A percentile compares a stretch with the other conserved stretches of the same genome.
These are phyloP conservation scores for Globisporangium yorkense DNA, from an alignment of 352 stramenopile species.

Conservation along the genomic window DNA sequence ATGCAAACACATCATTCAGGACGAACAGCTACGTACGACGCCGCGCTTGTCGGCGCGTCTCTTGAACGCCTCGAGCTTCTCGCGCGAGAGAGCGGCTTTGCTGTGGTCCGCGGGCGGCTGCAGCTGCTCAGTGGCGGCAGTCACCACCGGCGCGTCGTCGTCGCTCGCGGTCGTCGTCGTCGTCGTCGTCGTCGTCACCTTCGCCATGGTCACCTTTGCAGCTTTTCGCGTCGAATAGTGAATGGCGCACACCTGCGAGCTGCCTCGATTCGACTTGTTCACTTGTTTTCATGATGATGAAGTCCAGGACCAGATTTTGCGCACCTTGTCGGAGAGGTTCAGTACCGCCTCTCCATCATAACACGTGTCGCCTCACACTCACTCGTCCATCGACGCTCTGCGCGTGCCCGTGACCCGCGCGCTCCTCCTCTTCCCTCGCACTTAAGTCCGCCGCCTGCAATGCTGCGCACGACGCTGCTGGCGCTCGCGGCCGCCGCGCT, in stretches of 20 bases:
- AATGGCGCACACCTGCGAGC: neutral
- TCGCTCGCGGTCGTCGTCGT: neutral
- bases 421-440: neutral
- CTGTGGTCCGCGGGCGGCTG: neutral
- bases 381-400: no score
- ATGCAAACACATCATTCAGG: neutral
- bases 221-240: neutral
- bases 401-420: no score
- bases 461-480: constrained; percentile 12
- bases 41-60: constrained; percentile 39
- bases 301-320: neutral
- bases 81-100: constrained; percentile 11
- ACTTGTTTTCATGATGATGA: neutral
- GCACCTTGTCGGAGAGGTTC: neutral
- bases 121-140: neutral
- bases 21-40: constrained; percentile 23
- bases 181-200: neutral
- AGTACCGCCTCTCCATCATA: no score
- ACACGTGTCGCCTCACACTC: no score
- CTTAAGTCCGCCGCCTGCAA: neutral
- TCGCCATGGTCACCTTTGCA: no score
- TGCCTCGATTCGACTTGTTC: neutral
- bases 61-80: constrained; percentile 53
- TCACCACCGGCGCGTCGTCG: neutral
- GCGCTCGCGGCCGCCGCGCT: constrained; percentile 18